Percentiles rank a stretch among this genome's conserved stretches.
phyloP scores from a whole-genome alignment of 768 basidiomycete species.

The Amanita pseudoporphyria region DNA sequence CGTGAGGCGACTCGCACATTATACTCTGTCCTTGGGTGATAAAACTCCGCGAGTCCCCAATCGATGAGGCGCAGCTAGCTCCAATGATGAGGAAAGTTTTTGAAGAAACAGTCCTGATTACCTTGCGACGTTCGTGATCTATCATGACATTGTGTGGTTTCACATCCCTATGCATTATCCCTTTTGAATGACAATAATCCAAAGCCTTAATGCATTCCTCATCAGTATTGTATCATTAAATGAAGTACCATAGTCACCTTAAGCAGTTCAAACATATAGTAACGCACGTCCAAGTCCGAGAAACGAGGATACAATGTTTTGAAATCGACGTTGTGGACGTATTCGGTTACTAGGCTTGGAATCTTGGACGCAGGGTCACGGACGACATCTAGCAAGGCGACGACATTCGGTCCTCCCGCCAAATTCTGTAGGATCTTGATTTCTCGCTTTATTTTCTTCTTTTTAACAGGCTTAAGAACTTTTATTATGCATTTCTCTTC shows the following conservation, averaged over 20 bases:
- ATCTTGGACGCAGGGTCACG: conserved; percentile 95
- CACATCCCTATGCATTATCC: conserved; percentile 98
- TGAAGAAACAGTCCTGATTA: conserved; percentile 21
- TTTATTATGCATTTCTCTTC: conserved; percentile 98
- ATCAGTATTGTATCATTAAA: conserved; percentile 11
- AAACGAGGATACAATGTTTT: conserved; percentile 94
- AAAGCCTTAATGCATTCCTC: conserved; percentile 50
- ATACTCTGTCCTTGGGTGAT: conserved; percentile 95
- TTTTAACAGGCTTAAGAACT: conserved; percentile 97
- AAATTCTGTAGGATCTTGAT: conserved; percentile 98
- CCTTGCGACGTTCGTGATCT: conserved; percentile 94
- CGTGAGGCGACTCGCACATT: conserved; percentile 96
- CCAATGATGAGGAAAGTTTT: conserved; percentile 8
- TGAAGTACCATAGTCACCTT: conserved; percentile 42
- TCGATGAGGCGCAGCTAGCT: conserved; percentile 87
- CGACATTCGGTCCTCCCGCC: conserved; percentile 92
- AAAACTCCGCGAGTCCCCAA: conserved; percentile 99
- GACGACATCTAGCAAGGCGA: conserved; percentile 89
- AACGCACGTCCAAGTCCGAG: conserved; percentile 91
- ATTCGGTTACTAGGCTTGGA: conserved; percentile 94
- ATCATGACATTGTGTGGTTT: conserved; percentile 99
- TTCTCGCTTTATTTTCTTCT: conserved; percentile 99
- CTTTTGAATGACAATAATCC: conserved; percentile 97
- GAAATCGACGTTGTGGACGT: conserved; percentile 97
- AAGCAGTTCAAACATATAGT: conserved; percentile 93